Evolutionary conservation across 176 grass and related monocot species (phyloP).

Genomic region (Triticum timopheevii): DNA sequence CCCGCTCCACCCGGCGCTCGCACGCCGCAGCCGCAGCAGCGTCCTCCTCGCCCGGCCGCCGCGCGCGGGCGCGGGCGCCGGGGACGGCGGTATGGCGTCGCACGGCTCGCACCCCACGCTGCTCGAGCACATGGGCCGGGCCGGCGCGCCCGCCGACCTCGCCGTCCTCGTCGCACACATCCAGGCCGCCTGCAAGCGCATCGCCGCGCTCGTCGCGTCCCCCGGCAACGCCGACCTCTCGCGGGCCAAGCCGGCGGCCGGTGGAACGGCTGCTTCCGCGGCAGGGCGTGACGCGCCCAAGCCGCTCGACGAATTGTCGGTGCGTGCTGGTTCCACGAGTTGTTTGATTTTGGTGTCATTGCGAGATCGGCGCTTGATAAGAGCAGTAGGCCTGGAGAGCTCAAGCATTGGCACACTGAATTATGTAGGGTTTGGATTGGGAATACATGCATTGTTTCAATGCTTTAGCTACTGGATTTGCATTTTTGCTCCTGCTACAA

Average conservation of each 20-base stretch:
- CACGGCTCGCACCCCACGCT: constrained; percentile 37
- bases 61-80: neutral
- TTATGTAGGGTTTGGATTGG: too few species aligned
- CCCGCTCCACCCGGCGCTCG: neutral
- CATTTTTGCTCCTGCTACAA: too few species aligned
- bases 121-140: constrained; percentile 57
- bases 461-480: too few species aligned
- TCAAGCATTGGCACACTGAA: too few species aligned
- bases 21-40: neutral
- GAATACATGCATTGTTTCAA: too few species aligned
- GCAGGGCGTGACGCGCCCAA: constrained; percentile 68
- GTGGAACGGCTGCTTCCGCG: neutral
- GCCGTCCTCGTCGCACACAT: constrained; percentile 67
- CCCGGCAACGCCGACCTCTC: constrained; percentile 55
- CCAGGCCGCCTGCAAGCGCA: constrained; percentile 88
- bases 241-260: constrained; percentile 24
- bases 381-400: too few species aligned
- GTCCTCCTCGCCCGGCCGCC: neutral
- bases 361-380: too few species aligned
- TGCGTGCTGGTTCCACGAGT: neutral
- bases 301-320: constrained; percentile 86
- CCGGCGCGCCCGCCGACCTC: constrained; percentile 49
- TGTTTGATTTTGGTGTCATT: neutral
- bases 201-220: constrained; percentile 70
- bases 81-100: constrained; percentile 25